Base-by-base conservation (phyloP, 73 alveolate genomes). In the Paramecium sexaurelia region DNA sequence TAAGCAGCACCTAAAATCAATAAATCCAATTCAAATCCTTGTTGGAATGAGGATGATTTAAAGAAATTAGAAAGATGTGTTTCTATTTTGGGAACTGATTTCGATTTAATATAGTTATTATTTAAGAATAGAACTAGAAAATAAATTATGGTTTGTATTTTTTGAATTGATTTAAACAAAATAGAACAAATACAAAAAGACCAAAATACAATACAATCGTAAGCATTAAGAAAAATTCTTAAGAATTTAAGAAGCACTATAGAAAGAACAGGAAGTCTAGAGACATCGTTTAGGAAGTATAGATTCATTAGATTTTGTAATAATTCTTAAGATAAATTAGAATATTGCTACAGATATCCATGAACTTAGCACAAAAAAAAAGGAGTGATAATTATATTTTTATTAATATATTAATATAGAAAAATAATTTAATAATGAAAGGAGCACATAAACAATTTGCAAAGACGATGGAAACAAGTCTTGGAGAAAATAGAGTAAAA, bases 11-110 rank as follows among this genome's bases (percentile, higher is more conserved):
- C 67, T 8, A 51, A 51, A 26, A 61, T 29, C 7, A 61, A 61
- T 20, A 61, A 26, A 61, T 61, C 24, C 8, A 39, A 73, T 33
- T 66, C 67, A 73, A 78, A 45, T 45, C 39, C 90, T 10, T 41
- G 75, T 78, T 78, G 90, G 90, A 78, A 45, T 78, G 7, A 22
- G 33, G 40, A 78, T 13, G 90, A 78, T 43, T 39, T 78, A 29
- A 78, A 43, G 26, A 41, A 41, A 78, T 45, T 78, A 26, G 73
- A 78, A 13, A 78, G 20, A 22, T 45, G 68, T 17, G 17, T 78
- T 11, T 78, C 90, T 29, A 45, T 78, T 41, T 78, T 78, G 19
- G 90, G 90, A 41, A 78, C 90, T 29, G 90, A 78, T 78, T 78
- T 78, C 55, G 90, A 78, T 41, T 36, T 78, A 29, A 78, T 78